phyloP scores from a whole-genome alignment of 1,284 basidiomycete genomes.

The Ceratobasidium sp. region DNA sequence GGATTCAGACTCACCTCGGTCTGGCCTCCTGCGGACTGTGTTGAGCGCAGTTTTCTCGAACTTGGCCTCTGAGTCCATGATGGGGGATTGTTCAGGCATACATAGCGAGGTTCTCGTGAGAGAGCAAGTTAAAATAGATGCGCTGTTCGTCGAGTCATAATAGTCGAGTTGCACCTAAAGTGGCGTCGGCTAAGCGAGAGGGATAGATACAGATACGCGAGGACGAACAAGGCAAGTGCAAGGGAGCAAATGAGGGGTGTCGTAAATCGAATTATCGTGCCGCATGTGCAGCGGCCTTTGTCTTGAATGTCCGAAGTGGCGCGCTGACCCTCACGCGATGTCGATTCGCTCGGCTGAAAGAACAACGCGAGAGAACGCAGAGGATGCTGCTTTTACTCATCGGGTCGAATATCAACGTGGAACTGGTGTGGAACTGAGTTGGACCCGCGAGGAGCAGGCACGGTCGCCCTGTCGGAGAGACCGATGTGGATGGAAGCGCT shows the following conservation, averaged over 20 bases:
- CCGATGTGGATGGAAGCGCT: constrained; percentile 1
- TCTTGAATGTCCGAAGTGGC: background rate
- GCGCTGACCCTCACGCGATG: no score
- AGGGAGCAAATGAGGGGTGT: background rate
- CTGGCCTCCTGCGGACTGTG: constrained; percentile 30
- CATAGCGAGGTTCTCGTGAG: background rate
- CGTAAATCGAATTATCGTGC: background rate
- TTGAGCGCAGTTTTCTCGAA: constrained; percentile 40
- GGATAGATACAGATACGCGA: constrained; percentile 4
- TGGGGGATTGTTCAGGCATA: background rate
- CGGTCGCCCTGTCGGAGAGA: background rate
- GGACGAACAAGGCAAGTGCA: background rate
- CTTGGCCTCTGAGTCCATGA: constrained; percentile 3
- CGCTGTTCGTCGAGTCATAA: constrained; percentile 7
- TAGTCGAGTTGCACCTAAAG: background rate
- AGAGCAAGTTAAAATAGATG: background rate
- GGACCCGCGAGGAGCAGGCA: constrained; percentile 22
- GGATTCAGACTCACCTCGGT: constrained; percentile 8
- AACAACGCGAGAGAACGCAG: background rate
- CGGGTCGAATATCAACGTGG: background rate
- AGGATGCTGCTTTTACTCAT: background rate
- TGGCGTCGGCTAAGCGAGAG: constrained; percentile 3
- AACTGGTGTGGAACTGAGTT: constrained; percentile 1
- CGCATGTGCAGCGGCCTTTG: background rate
- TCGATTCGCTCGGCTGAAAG: background rate